phyloP scores from a whole-genome alignment of 1,284 basidiomycete genomes.

The Trametes versicolor region DNA sequence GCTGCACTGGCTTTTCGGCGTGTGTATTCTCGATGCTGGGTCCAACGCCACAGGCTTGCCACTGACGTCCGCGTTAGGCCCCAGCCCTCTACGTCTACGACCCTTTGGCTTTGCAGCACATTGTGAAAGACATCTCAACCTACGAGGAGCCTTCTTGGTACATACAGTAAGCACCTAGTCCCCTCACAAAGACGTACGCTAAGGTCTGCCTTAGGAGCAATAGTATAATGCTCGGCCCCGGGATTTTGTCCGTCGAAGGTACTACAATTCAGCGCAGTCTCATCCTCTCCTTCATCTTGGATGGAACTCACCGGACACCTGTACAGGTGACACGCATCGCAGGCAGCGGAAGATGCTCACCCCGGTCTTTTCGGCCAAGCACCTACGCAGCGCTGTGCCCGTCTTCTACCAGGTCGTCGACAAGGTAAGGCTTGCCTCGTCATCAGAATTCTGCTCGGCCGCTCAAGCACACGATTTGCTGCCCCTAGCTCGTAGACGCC shows the following conservation, averaged over 20 bases:
- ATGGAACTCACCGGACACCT: not conserved
- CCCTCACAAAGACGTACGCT: not conserved
- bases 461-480: not conserved
- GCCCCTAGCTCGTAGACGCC: constrained; percentile 34
- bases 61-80: constrained; percentile 4
- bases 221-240: constrained; percentile 16
- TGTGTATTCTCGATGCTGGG: not conserved
- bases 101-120: constrained; percentile 29
- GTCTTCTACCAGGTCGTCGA: constrained; percentile 23
- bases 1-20: constrained; percentile 24
- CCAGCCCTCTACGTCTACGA: constrained; percentile 31
- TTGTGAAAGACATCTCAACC: constrained; percentile 28
- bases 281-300: not conserved
- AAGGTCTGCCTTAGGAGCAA: constrained; percentile 10
- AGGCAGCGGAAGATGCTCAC: constrained; percentile 30
- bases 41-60: not conserved
- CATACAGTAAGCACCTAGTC: constrained; percentile 12
- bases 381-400: constrained; percentile 23
- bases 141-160: constrained; percentile 33
- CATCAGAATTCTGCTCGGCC: no score
- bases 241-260: constrained; percentile 19
- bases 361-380: constrained; percentile 23
- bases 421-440: constrained; percentile 13
- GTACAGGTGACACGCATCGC: constrained; percentile 19
- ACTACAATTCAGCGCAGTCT: no score